Conservation (phyloP, 1,284 basidiomycete species). For the Tilletia caries region DNA sequence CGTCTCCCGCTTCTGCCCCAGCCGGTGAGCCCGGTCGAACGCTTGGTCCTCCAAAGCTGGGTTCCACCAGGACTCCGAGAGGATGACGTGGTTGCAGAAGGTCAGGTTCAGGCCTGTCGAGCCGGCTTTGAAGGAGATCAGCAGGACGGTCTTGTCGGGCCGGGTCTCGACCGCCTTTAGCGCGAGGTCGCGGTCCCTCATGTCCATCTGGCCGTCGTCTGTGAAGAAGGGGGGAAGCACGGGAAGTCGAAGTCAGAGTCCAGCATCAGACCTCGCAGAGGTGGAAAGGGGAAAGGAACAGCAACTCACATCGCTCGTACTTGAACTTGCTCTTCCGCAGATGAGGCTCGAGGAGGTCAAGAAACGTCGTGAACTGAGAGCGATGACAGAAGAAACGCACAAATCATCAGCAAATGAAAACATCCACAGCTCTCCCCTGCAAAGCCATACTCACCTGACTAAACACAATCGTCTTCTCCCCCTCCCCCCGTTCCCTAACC, state of each 20-base stretch:
- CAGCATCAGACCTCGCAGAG: no score
- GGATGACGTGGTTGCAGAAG: conserved; percentile 86
- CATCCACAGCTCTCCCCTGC: not conserved
- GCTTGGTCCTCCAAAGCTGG: conserved; percentile 68
- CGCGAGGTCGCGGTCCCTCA: conserved; percentile 70
- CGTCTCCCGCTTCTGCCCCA: conserved; percentile 80
- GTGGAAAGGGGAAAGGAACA: no score
- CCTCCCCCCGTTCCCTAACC: conserved; percentile 64
- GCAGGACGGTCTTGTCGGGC: conserved; percentile 66
- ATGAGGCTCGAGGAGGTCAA: conserved; percentile 81
- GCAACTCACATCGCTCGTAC: conserved; percentile 76
- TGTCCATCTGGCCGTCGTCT: conserved; percentile 85
- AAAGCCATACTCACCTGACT: conserved; percentile 50
- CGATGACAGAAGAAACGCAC: not conserved
- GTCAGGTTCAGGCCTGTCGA: conserved; percentile 92
- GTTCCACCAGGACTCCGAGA: conserved; percentile 88
- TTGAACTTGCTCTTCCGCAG: conserved; percentile 65
- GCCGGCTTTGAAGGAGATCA: conserved; percentile 95
- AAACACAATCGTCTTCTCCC: conserved; percentile 78
- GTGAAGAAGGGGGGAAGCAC: no score
- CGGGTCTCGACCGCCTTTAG: conserved; percentile 70
- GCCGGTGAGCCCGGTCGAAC: conserved; percentile 85
- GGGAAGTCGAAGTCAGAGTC: conserved; percentile 6
- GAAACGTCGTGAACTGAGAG: conserved; percentile 79
- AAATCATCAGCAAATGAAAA: not conserved